Evolutionary conservation across 176 grass and related monocot genomes (phyloP), one percentile per base, ranked within the genome.

Genomic region (Typha latifolia): DNA sequence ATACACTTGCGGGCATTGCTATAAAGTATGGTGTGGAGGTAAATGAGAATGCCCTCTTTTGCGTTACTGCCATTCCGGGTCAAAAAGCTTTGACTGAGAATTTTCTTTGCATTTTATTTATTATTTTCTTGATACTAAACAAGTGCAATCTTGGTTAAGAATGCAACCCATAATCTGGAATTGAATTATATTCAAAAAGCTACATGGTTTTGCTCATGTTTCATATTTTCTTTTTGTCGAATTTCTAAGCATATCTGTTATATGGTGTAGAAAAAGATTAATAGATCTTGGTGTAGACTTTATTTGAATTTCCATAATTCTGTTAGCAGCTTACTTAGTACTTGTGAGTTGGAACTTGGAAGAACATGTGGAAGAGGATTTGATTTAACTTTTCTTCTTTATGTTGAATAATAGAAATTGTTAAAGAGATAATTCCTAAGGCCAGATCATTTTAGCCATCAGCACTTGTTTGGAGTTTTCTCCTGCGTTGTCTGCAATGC

Each of bases 21-120:
- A 99, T 99, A 69, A 93, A 99, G 78, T 99, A 99, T 8, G 94
- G 94, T 32, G 94, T 99, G 31, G 94, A 99, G 94, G 94, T 99
- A 87, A 69, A 12, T 75, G 69, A 57, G 61, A 77, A 77, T 68
- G 51, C 79, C 12, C 68, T 47, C 59, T 62, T 59, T 59, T 59
- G 53, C 12, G 22, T 59, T 16, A 43, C 37, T 43, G 5, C 37
- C 37, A 43, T 43, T 43, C 9, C 37, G 9, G 37, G 37, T 43
- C 37, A 43, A 43, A 43, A 43, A 1, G 0, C 37, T 10, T 43
- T 43, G 37, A 10, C 37, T 10, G 9, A 7, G 37, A 8, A 43
- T 10, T 9, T 43, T 9, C 7, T 43, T 43, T 9, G 37, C 37
- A 43, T 43, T 43, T 43, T 6, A 43, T 10, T 43, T n/a, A n/a